Evolutionary conservation across 176 grass and related monocot species (phyloP).

Genomic region (Bonia amplexicaulis): DNA sequence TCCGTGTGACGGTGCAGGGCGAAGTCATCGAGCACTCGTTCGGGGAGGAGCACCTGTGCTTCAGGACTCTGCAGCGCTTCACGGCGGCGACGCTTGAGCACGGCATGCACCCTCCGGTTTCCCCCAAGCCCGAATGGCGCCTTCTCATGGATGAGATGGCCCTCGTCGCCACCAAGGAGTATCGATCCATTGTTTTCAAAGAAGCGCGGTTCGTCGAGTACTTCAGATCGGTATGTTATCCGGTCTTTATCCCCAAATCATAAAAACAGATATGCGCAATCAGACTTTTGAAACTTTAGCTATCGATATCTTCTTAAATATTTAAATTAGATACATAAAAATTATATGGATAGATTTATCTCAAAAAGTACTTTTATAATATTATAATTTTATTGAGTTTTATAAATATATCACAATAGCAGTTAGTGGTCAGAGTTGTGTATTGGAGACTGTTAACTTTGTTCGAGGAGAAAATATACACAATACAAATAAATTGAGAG

Average conservation of each 20-base stretch:
- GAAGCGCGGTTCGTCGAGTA: conserved; percentile 77
- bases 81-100: conserved; percentile 85
- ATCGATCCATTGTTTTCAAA: conserved; percentile 57
- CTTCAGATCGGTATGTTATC: conserved; percentile 61
- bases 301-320: too few species aligned
- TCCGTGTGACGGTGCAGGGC: conserved; percentile 83
- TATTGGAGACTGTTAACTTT: too few species aligned
- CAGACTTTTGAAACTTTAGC: too few species aligned
- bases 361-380: too few species aligned
- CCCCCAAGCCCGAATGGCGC: conserved; percentile 81
- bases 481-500: too few species aligned
- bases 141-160: conserved; percentile 75
- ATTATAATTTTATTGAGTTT: too few species aligned
- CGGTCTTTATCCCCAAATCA: neutral
- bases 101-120: conserved; percentile 70
- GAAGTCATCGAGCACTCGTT: conserved; percentile 87
- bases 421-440: too few species aligned
- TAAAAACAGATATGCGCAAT: too few species aligned
- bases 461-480: too few species aligned
- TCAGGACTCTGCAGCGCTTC: conserved; percentile 74
- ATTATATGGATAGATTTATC: too few species aligned
- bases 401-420: too few species aligned
- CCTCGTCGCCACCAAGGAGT: conserved; percentile 66
- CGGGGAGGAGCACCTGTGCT: conserved; percentile 80
- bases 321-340: too few species aligned